Evolutionary conservation across 2,329 filamentous ascomycete genomes (phyloP), one percentile per base, ranked within the genome.

Genomic region (Grosmannia serpens): DNA sequence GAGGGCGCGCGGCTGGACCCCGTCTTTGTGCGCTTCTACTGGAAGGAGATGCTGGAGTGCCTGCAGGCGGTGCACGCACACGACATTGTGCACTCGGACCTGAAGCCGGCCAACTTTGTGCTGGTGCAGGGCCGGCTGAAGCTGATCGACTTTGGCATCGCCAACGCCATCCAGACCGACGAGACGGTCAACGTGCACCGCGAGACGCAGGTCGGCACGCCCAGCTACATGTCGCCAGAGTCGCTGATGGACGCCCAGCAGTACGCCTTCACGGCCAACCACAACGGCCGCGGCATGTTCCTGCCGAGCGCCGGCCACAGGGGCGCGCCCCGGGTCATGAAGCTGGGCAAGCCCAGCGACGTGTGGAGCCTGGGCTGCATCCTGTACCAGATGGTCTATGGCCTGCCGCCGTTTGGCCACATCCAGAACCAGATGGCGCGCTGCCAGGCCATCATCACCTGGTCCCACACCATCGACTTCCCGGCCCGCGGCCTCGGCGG

Each of bases 1-100:
- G 86, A 91, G 61, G 83, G 87, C 57, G 83, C 88, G 46, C 82
- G 80, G 60, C 87, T 99, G 61, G 94, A 99, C 68, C 81, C 89
- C 1, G 88, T 87, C 57, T 96, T 97, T 70, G 90, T 94, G 15
- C 87, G 94, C n/a, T 95, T 89, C 73, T 96, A 96, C 77, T 99
- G 94, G 94, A 94, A 95, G 71, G 94, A 99, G 73, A 99, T 99
- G 94, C 85, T 99, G 22, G 91, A 96, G 70, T 97, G 94, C 69
- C 84, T 99, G 7, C 83, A 89, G 64, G 84, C 92, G 0, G 91
- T 99, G 1, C 94, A 99, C 69, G 82, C 87, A 15, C 80, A 87
- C 69, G 91, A 96, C 68, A 91, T 99, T 63, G 94, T 99, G 3
- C 94, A 99, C 73, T 96, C 91, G 0, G 94, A 99, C 69, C 78